phyloP scores from a whole-genome alignment of 192 early-diverging fungal genomes.

The Backusella tarrabulga region DNA sequence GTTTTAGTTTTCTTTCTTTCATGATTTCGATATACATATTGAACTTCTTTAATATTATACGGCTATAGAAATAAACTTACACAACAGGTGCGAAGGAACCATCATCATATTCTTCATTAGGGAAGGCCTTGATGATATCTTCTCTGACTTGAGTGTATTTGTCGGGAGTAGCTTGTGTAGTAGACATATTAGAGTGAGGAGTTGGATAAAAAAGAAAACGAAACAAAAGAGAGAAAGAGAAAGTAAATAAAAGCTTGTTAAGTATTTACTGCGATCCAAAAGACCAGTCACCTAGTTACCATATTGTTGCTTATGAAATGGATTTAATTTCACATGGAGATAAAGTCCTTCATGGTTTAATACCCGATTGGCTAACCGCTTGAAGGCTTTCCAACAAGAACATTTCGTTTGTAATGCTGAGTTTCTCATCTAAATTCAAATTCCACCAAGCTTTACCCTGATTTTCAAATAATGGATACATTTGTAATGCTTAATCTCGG shows the following conservation, averaged over 20 bases:
- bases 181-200: conserved; percentile 35
- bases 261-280: background rate
- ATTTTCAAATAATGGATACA: background rate
- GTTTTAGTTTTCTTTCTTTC: conserved; percentile 20
- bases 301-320: conserved; percentile 1
- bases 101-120: conserved; percentile 48
- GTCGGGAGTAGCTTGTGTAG: conserved; percentile 26
- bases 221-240: background rate
- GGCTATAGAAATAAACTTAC: conserved; percentile 24
- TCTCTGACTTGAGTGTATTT: conserved; percentile 42
- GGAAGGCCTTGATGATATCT: conserved; percentile 39
- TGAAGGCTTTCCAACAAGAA: background rate
- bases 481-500: background rate
- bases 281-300: background rate
- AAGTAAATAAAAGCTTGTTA: background rate
- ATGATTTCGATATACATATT: background rate
- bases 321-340: conserved; percentile 20
- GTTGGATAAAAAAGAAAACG: background rate
- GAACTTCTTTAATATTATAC: background rate
- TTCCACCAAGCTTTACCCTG: background rate
- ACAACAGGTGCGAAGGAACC: conserved; percentile 69
- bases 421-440: background rate
- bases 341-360: background rate
- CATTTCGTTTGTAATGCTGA: background rate
- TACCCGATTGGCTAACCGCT: background rate